These are phyloP conservation scores for Acer yangbiense DNA, from an alignment of 345 rosid species.

Conservation along the genomic window DNA sequence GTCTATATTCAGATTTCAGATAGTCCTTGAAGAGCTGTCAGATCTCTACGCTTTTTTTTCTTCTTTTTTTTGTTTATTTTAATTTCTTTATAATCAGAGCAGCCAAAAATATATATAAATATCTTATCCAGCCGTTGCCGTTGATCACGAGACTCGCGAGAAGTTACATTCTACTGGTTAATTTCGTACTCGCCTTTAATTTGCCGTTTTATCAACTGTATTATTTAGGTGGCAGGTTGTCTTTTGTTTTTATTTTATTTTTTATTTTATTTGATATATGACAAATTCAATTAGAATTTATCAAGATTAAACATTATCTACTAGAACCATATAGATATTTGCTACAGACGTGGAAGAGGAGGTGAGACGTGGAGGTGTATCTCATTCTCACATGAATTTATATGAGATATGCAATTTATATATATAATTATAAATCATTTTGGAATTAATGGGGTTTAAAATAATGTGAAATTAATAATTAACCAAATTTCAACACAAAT, in stretches of 20 bases:
- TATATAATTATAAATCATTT: too few species aligned
- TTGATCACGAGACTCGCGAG: conserved; percentile 3
- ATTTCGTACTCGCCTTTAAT: background rate
- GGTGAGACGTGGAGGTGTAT: too few species aligned
- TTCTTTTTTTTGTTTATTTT: background rate
- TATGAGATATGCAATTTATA: too few species aligned
- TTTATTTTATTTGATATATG: too few species aligned
- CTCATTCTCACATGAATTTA: too few species aligned
- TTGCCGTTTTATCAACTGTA: background rate
- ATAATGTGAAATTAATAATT: too few species aligned
- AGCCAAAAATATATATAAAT: background rate
- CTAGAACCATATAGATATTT: accelerated
- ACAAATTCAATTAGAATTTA: too few species aligned
- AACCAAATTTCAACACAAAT: too few species aligned
- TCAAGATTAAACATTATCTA: too few species aligned
- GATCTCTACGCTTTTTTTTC: background rate
- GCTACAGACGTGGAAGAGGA: too few species aligned
- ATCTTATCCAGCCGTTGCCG: background rate
- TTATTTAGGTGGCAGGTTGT: background rate
- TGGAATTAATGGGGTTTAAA: too few species aligned
- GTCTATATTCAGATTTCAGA: conserved; percentile 24
- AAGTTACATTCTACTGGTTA: background rate
- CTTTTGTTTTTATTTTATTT: too few species aligned
- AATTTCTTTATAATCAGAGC: background rate
- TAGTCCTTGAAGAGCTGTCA: conserved; percentile 28